Conservation (phyloP, 2,329 filamentous ascomycete species). For the Fusarium subtropicale region DNA sequence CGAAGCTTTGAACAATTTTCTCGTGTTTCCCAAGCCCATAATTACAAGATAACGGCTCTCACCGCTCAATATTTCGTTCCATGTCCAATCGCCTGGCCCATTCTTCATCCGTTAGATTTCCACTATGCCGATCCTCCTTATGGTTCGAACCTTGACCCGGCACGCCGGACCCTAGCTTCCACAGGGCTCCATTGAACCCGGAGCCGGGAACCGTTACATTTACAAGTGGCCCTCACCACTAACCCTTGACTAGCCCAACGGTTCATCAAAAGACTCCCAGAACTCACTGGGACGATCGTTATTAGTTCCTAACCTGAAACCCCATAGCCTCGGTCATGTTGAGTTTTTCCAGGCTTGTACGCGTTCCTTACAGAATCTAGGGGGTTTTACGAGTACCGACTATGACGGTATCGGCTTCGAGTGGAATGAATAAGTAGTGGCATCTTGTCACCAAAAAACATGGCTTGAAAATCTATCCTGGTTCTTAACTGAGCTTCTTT, state of each 20-base stretch:
- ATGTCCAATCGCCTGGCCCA: neutral
- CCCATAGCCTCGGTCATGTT: slow-evolving; percentile 10
- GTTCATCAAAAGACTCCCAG: neutral
- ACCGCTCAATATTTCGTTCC: slow-evolving; percentile 1
- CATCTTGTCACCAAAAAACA: neutral
- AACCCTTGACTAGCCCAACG: slow-evolving; percentile 1
- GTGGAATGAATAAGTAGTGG: slow-evolving; percentile 18
- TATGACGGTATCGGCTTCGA: slow-evolving; percentile 1
- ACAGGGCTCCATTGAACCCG: neutral
- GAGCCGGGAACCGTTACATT: slow-evolving; percentile 10
- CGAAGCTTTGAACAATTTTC: neutral
- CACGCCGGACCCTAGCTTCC: neutral
- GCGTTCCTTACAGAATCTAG: neutral
- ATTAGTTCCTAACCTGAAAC: slow-evolving; percentile 18
- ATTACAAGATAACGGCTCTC: neutral
- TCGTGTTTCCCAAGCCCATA: no score
- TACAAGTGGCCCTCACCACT: neutral
- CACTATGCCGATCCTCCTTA: slow-evolving; percentile 8
- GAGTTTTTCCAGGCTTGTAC: slow-evolving; percentile 1
- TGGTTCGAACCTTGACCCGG: slow-evolving; percentile 5
- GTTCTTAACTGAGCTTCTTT: neutral
- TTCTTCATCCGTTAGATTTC: neutral
- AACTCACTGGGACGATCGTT: slow-evolving; percentile 7
- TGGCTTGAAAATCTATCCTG: neutral
- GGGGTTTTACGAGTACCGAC: neutral